phyloP scores from a whole-genome alignment of 768 basidiomycete genomes.

The Clavulina sp. region DNA sequence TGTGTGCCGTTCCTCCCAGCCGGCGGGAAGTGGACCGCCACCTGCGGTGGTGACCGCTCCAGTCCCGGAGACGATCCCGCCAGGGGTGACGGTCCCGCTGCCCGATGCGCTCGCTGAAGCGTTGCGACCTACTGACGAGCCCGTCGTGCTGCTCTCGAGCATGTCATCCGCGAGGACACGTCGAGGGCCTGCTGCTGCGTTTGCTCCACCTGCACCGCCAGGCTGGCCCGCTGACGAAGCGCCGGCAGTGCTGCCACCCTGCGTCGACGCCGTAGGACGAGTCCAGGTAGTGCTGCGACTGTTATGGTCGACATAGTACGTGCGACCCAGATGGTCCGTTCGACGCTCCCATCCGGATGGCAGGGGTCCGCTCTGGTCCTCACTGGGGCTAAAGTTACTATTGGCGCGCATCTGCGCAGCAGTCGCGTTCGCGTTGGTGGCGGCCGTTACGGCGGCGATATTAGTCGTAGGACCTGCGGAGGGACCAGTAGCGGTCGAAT shows the following conservation, averaged over 20 bases:
- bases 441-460: background rate
- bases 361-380: slow-evolving; percentile 84
- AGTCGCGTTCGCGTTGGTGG: background rate
- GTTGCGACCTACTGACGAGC: slow-evolving; percentile 17
- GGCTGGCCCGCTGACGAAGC: slow-evolving; percentile 55
- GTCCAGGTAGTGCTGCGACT: slow-evolving; percentile 97
- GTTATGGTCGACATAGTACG: slow-evolving; percentile 98
- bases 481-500: slow-evolving; percentile 32
- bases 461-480: background rate
- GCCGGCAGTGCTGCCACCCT: too few relatives aligned
- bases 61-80: slow-evolving; percentile 10
- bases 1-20: slow-evolving; percentile 98
- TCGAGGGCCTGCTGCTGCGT: slow-evolving; percentile 69
- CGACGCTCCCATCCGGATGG: slow-evolving; percentile 93
- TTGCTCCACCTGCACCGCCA: slow-evolving; percentile 43
- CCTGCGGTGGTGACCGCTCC: slow-evolving; percentile 44
- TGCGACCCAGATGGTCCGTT: slow-evolving; percentile 86
- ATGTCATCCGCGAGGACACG: slow-evolving; percentile 73
- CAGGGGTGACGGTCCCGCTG: slow-evolving; percentile 10
- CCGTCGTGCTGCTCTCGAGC: slow-evolving; percentile 33
- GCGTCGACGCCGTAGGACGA: slow-evolving; percentile 53
- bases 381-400: slow-evolving; percentile 92
- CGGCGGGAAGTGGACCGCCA: slow-evolving; percentile 76
- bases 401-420: slow-evolving; percentile 36
- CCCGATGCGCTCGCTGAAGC: slow-evolving; percentile 25